phyloP scores from a whole-genome alignment of 768 basidiomycete species.

The Nidula microcarpa region DNA sequence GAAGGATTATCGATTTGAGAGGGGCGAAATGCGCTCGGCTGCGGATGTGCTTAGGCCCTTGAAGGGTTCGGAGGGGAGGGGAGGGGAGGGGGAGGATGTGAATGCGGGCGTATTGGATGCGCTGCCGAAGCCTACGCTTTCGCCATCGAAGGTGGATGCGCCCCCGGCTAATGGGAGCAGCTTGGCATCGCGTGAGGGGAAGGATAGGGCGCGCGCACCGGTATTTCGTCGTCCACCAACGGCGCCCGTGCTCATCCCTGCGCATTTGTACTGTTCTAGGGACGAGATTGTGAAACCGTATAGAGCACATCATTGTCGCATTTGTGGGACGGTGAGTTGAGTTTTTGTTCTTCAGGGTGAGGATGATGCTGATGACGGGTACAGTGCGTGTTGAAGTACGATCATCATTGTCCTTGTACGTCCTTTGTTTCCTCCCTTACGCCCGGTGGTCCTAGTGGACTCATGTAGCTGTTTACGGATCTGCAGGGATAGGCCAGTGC shows the following conservation, averaged over 20 bases:
- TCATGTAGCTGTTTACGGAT: conserved; percentile 4
- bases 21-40: conserved; percentile 8
- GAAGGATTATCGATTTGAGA: conserved; percentile 1
- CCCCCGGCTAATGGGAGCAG: too few relatives aligned
- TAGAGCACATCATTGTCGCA: conserved; percentile 76
- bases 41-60: not conserved
- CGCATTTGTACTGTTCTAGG: conserved; percentile 60
- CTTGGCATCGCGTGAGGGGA: not conserved
- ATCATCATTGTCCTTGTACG: conserved; percentile 89
- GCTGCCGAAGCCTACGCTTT: conserved; percentile 3
- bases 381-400: conserved; percentile 79
- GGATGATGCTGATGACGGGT: not conserved
- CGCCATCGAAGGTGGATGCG: not conserved
- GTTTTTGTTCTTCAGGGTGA: not conserved
- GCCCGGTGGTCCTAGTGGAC: not conserved
- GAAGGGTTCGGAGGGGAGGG: not conserved
- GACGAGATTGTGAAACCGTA: conserved; percentile 72
- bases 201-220: conserved; percentile 9
- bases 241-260: conserved; percentile 49
- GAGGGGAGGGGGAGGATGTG: not conserved
- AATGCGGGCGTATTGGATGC: conserved; percentile 10
- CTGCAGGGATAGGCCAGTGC: conserved; percentile 86
- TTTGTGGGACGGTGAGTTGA: conserved; percentile 72
- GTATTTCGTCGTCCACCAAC: conserved; percentile 30
- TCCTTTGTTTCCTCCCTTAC: conserved; percentile 4